Percentiles rank a stretch among this genome's conserved stretches.
phyloP scores from a whole-genome alignment of 805 yeast species.

The Grigorovia yakushimaensis region DNA sequence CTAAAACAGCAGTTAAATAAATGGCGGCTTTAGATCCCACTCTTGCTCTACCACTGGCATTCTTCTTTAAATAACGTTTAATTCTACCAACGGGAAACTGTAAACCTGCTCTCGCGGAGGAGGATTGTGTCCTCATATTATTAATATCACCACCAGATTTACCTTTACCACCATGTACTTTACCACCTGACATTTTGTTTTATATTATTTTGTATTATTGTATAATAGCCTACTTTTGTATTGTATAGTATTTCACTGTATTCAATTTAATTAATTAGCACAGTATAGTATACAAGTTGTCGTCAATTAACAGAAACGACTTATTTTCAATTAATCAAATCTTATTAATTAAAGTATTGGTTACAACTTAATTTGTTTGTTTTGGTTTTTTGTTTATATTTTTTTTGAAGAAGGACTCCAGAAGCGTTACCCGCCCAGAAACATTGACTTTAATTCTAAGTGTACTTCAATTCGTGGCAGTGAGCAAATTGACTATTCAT shows the following conservation, averaged over 20 bases:
- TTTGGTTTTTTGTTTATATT: no score
- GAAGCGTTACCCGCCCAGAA: no score
- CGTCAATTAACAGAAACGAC: no score
- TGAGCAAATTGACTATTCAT: no score
- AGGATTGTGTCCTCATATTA: slow-evolving; percentile 56
- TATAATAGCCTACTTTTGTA: not conserved
- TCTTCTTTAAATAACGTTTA: slow-evolving; percentile 87
- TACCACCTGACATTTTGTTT: slow-evolving; percentile 67
- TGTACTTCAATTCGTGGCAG: no score
- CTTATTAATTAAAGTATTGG: no score
- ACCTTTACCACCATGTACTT: slow-evolving; percentile 95
- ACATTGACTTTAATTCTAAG: no score
- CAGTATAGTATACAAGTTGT: not conserved
- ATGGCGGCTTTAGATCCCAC: slow-evolving; percentile 94
- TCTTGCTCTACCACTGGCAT: slow-evolving; percentile 77
- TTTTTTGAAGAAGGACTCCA: no score
- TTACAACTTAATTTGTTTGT: no score
- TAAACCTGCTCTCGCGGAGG: slow-evolving; percentile 89
- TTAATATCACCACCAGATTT: slow-evolving; percentile 57
- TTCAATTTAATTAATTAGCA: no score
- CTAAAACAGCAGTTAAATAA: slow-evolving; percentile 89
- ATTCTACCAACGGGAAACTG: slow-evolving; percentile 99
- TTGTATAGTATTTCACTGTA: not conserved
- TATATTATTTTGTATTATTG: not conserved
- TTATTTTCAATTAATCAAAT: no score